Base-by-base conservation (phyloP, 176 grass and related monocot species). In the Bromus sterilis region DNA sequence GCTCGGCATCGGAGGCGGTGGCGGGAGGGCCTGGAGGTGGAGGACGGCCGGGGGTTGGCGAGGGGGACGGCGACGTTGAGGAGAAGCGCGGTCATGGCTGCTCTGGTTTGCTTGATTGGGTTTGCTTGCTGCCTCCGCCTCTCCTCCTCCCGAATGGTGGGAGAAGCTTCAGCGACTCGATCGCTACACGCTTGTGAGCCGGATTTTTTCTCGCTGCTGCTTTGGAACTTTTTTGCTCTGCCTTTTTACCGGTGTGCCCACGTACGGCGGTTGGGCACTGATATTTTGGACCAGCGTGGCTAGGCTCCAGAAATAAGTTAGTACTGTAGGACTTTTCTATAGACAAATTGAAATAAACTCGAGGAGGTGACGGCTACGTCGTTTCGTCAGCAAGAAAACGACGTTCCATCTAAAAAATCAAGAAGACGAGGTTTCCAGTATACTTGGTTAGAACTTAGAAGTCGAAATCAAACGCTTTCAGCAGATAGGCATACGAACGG, bases 1-100 rank as follows among this genome's bases (percentile, higher is more conserved):
- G 88, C 88, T 80, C 5, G 80, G 82, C 88, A 91, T 48, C 57
- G 40, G 33, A 35, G 37, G 7, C 25, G 39, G 68, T 71, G 68
- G 49, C 66, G 80, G 4, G 35, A 40, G 7, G n/a, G 23, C 18
- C 51, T 60, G 35, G 56, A 42, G 24, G 6, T 1, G 24, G 30
- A 64, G 16, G 66, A 23, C 23, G 29, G 59, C 63, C 40, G 75
- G 8, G 61, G 23, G 34, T 16, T 69, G 36, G 39, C 4, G 2
- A 64, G 43, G 26, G 81, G 82, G 61, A 42, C 69, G 48, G 25
- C 7, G 80, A 41, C 68, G 91, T 85, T 90, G 9, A 85, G 39
- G 77, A 90, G 81, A 55, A 82, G 66, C 70, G 66, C 24, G 0
- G 82, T 70, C 91, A 93, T 93, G 80, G 80, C 82, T 59, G 76